Evolutionary conservation across 495 filamentous ascomycete genomes (phyloP).

Genomic region (Aspergillus indologenus): DNA sequence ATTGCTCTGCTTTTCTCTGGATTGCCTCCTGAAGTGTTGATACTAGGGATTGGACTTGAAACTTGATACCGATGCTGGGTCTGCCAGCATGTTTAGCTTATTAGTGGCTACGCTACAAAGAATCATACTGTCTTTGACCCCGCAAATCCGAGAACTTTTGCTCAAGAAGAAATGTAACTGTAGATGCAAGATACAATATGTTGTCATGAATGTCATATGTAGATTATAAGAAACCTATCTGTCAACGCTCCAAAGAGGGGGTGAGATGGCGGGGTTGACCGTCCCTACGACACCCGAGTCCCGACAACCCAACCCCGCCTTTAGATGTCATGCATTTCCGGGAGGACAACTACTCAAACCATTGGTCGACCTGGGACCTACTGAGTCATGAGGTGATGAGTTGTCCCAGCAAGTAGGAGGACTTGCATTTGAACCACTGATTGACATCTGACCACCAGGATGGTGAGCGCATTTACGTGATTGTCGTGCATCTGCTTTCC

Average conservation of each 20-base stretch:
- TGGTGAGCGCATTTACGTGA: no score
- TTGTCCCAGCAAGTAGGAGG: not conserved
- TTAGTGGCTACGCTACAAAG: not conserved
- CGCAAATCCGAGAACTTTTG: not conserved
- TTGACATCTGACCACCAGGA: no score
- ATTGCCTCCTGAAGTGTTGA: not conserved
- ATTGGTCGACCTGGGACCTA: not conserved
- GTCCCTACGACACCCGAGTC: not conserved
- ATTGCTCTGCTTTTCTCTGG: not conserved
- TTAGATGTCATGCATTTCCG: not conserved
- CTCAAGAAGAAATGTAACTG: not conserved
- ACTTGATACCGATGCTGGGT: slow-evolving; percentile 14
- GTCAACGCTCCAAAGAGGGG: no score
- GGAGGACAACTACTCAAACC: not conserved
- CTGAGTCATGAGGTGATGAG: not conserved
- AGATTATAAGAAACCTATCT: not conserved
- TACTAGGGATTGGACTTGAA: not conserved
- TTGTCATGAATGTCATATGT: not conserved
- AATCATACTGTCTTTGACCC: not conserved
- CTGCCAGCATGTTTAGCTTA: slow-evolving; percentile 3
- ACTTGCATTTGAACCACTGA: not conserved
- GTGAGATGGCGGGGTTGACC: slow-evolving; percentile 1
- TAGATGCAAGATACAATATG: not conserved
- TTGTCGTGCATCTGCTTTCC: no score
- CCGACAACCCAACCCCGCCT: slow-evolving; percentile 6